Base-by-base conservation (phyloP, 495 filamentous ascomycete species). In the Penicillium dipodomyicola region DNA sequence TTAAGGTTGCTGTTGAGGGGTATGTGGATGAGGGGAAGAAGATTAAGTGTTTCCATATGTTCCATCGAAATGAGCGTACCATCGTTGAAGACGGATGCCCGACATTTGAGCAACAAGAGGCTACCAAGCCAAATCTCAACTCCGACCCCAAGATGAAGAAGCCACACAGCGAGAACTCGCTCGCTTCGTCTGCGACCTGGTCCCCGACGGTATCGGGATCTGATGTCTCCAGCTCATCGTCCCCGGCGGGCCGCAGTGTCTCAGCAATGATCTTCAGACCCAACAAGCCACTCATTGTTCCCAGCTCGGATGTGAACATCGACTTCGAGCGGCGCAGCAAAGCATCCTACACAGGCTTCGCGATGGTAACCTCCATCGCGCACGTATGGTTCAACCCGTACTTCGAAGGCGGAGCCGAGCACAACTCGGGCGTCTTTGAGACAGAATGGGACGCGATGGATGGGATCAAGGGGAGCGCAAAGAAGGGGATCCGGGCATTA, bases 331-430 rank as follows among this genome's bases (percentile, higher is more conserved):
- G 89, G 15, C 84, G 89, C 46, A 90, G 87, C 50, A 90, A 88
- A 64, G 84, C 84, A 15, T 82, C 83, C 1, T 87, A 90, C 71
- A 78, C 74, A 0, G 89, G 88, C 5, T 83, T 89, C 60, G 89
- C 90, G 5, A 88, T 97, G 85, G 91, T 96, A 9, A 97, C 92
- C 5, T 85, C 91, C 0, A 86, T 97, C 35, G 91, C 92, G 1
- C 92, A 97, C 56, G 88, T 96, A 30, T 98, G 94, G 94, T 96
- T 96, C 74, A 98, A 98, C 64, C 74, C 87, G 3, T 97, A 86
- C 73, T 97, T 97, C 59, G 94, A 97, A 73, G 92, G 91, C 12
- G 81, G 85, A 58, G 79, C 88, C 15, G 83, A 91, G 60, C 62
- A 76, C 41, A 69, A 75, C 50, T 78, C 77, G 0, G 84, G 84